phyloP scores from a whole-genome alignment of 495 filamentous ascomycete genomes.

The Tuber calosporum region DNA sequence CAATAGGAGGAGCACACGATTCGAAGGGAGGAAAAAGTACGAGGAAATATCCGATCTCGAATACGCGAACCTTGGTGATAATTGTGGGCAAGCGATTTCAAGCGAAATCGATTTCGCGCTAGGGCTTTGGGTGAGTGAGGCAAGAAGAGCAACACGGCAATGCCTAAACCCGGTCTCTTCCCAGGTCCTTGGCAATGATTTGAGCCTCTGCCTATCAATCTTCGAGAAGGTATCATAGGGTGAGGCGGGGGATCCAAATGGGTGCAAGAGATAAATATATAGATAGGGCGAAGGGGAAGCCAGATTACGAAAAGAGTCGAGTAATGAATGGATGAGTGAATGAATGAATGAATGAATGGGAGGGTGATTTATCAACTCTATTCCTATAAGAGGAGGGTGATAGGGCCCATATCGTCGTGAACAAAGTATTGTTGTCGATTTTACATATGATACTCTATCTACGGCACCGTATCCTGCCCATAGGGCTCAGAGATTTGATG shows the following conservation, averaged over 20 bases:
- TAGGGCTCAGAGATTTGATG: background rate
- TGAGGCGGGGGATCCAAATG: no score
- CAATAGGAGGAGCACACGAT: background rate
- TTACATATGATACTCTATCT: no score
- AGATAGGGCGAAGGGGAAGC: background rate
- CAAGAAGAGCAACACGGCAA: background rate
- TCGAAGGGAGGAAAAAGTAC: background rate
- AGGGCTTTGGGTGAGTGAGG: background rate
- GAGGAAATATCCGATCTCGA: background rate
- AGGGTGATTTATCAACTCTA: no score
- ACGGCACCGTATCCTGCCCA: background rate
- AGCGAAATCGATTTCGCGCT: slow-evolving; percentile 2
- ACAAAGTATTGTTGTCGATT: background rate
- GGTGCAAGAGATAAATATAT: no score
- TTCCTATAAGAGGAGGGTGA: no score
- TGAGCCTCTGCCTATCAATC: background rate
- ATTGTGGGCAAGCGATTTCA: background rate
- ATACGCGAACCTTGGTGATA: background rate
- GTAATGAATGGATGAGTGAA: background rate
- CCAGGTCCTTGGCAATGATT: background rate
- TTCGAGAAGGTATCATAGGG: no score
- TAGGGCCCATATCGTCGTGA: background rate
- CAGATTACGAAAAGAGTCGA: background rate
- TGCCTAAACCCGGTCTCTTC: background rate
- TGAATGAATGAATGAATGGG: no score